Evolutionary conservation across 768 basidiomycete species (phyloP), one percentile per base, ranked within the genome.

Genomic region (Rhizopogon roseolus): DNA sequence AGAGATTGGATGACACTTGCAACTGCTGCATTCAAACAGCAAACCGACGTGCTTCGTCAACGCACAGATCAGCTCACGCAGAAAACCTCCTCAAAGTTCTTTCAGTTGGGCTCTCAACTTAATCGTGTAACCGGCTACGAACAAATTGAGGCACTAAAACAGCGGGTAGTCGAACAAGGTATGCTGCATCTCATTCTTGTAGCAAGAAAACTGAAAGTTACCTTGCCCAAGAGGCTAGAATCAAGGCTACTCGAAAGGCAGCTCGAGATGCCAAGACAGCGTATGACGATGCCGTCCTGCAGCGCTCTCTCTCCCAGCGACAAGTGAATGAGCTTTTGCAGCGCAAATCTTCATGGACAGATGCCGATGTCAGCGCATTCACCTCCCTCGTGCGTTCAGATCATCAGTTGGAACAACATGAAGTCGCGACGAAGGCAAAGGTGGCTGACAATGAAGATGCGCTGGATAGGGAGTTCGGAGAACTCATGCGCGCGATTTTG

Each of bases 241-340:
- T 98, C 62, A 76, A 81, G 49, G 68, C 74, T 13, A 79, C 87
- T 4, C 82, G 94, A 17, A 71, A 78, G 45, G 82, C 81, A 5
- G 85, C 94, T 0, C 76, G 82, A 39, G 68, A 76, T 34, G 86
- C 93, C 5, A 98, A 98, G 71, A 64, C 67, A 6, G 79, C 81
- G 5, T 86, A 95, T 62, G 89, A 91, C 53, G 71, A 78, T 52
- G 90, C 94, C 0, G 90, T 95, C n/a, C 65, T 79, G 10, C 76
- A 83, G 60, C 87, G 95, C 5, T 86, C 92, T 8, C 78, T 84
- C 41, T 92, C 92, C 4, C 96, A 99, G 67, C 84, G 90, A n/a
- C 89, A 96, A 68, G 92, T 97, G 50, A 98, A 98, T 71, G 90
- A 95, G 65, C 82, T 99, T 3, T 74, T 98, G 14, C 89, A 93